Base-by-base conservation (phyloP, 2,329 filamentous ascomycete species). In the Trichoderma asperellum region DNA sequence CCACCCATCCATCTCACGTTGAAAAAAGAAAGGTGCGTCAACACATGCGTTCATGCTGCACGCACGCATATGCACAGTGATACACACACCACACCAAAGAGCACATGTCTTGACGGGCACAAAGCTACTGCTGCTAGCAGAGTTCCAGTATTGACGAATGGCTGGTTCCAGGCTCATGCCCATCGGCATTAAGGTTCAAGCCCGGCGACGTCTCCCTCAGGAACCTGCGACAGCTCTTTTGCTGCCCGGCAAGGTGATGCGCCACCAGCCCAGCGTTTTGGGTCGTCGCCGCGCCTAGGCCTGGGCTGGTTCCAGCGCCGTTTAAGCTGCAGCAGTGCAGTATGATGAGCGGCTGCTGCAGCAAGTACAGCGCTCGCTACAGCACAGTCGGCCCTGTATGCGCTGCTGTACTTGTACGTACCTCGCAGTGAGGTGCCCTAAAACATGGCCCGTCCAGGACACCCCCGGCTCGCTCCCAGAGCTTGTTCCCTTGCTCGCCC, bases 241-340 rank as follows among this genome's bases (percentile, higher is more conserved):
- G 37, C 14, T 55, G 32, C 40, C 59, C 43, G 43, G 59, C 47
- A 53, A 43, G 18, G 40, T 43, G 18, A 35, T 37, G 60, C 55
- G 55, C 55, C 47, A 62, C 63, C 57, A 68, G 57, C 47, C 65
- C 65, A 68, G 65, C 65, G 65, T 68, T 68, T 68, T 68, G 65
- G 61, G 49, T 64, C 61, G 11, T 49, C n/a, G 21, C 40, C 18
- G 40, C 16, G 21, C 24, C 21, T n/a, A 49, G 11, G 21, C 18
- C 8, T 7, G 35, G 35, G 35, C 12, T 11, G 10, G 32, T 32
- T 8, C 40, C 40, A 43, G 40, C 40, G 40, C 37, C 37, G 37
- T 43, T 43, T 43, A 16, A 43, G 37, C 37, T n/a, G 43, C 12
- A 2, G 10, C 35, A 37, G 35, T 32, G 4, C 7, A 37, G 35